Base-by-base conservation (phyloP, 2,329 filamentous ascomycete genomes). In the Aspergillus pseudoglaucus region DNA sequence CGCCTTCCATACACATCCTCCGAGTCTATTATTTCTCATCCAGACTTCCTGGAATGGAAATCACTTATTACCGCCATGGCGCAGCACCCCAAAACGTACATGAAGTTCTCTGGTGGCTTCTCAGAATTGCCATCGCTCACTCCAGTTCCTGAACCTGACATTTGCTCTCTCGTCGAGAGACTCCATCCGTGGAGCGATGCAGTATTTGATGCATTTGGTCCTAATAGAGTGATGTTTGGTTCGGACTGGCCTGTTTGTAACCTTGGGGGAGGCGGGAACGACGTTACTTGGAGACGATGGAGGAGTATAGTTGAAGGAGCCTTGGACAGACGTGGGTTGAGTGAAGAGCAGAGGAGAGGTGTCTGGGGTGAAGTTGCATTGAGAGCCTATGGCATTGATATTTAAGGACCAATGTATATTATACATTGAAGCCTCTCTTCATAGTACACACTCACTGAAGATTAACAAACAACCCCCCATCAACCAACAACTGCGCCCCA, bases 171-270 rank as follows among this genome's bases (percentile, higher is more conserved):
- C 8, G 82, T 88, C 54, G 72, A 78, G 52, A 76, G 77, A 37
- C 75, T 87, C 17, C 75, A 78, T 49, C 83, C 84, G 20, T 94
- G 88, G 84, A 78, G 88, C 2, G 79, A 83, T 51, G 80, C 85
- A 45, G 72, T 90, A 0, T 79, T 94, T 45, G 78, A 82, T 23
- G 78, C 79, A 1, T 96, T 95, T 61, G 83, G 86, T 1, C 71
- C 85, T 0, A 64, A 74, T 18, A 78, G 88, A 53, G 78, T 93
- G 63, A 90, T 97, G 84, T 96, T 93, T 67, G 90, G 85, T 20
- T 90, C 86, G 54, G 90, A 96, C 67, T 97, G 91, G 91, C 90
- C 91, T 2, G 85, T 96, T 1, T 95, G 89, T 70, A 90, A 88
- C 53, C 72, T 88, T 30, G 80, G 80, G 0, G 79, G 78, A 2